Base-by-base conservation (phyloP, 306 rosid genomes). In the Quercus aquifolioides region DNA sequence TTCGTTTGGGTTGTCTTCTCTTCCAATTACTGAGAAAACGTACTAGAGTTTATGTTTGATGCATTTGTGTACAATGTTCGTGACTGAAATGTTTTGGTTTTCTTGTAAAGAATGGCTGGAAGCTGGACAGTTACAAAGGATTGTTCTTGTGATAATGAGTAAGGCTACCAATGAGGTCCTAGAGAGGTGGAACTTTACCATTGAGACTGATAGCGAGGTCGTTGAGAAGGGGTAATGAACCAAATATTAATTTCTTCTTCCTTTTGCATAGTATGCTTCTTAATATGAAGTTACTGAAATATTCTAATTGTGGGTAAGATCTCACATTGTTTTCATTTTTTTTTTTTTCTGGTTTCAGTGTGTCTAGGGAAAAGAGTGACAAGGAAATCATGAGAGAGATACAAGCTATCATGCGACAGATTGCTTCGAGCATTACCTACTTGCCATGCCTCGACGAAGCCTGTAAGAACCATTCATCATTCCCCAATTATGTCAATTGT, bases 371-470 rank as follows among this genome's bases (percentile, higher is more conserved):
- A 78, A 96, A 93, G 88, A 96, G 99, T 81, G 99, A 96, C 80
- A 96, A 93, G 80, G 98, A 93, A 88, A 96, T 96, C 58, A 96
- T 96, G 99, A 93, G 99, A 81, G 99, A 96, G 88, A 96, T 96
- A 59, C 99, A 96, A 82, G 99, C 99, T 19, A 93, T 96, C 71
- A 96, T 96, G 99, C 76, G 99, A 59, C 99, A 96, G 90, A 93
- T 96, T 87, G 99, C 99, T 72, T 96, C 99, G 0, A 93, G 99
- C 85, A 96, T 96, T 76, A 96, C 99, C 80, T 96, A 96, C 81
- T 83, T 96, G 90, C 99, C 99, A 35, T 96, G 99, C 89, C 88
- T 96, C 20, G 99, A 96, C 56, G 99, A 93, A 79, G 80, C 97
- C 46, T 91, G 99, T 95, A 89, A 88, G 93, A 23, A 78, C 54